Evolutionary conservation across 495 filamentous ascomycete species (phyloP).

Genomic region (Lasiosphaeris hirsuta): DNA sequence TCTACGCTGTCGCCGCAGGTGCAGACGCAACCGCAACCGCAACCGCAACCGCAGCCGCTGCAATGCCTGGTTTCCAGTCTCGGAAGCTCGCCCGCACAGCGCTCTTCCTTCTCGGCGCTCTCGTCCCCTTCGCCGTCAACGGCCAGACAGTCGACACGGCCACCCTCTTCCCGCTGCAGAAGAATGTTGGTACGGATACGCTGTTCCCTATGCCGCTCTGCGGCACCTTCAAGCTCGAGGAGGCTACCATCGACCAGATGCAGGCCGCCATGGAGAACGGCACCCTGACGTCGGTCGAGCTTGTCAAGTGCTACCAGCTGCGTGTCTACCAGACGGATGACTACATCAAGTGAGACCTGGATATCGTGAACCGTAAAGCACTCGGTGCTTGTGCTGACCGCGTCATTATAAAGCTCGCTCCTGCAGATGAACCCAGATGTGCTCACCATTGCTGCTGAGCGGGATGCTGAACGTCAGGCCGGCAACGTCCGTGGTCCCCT

Average conservation of each 20-base stretch:
- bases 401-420: conserved; percentile 42
- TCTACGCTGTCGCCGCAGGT: no score
- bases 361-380: neutral
- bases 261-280: conserved; percentile 36
- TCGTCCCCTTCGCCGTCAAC: neutral
- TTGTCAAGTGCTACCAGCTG: conserved; percentile 51
- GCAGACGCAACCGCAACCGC: no score
- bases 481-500: conserved; percentile 57
- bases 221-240: conserved; percentile 59
- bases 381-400: neutral
- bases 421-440: conserved; percentile 60
- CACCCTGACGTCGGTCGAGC: conserved; percentile 42
- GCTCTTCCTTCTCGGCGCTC: neutral
- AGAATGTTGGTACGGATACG: conserved; percentile 13
- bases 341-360: conserved; percentile 55
- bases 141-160: neutral
- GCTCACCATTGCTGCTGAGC: conserved; percentile 45
- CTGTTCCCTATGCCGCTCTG: conserved; percentile 57
- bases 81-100: neutral
- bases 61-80: neutral
- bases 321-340: conserved; percentile 53
- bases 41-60: no score
- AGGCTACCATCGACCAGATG: conserved; percentile 47
- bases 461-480: conserved; percentile 56
- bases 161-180: conserved; percentile 15